Conservation (phyloP, 2,329 filamentous ascomycete species). For the Fusarium sp. region DNA sequence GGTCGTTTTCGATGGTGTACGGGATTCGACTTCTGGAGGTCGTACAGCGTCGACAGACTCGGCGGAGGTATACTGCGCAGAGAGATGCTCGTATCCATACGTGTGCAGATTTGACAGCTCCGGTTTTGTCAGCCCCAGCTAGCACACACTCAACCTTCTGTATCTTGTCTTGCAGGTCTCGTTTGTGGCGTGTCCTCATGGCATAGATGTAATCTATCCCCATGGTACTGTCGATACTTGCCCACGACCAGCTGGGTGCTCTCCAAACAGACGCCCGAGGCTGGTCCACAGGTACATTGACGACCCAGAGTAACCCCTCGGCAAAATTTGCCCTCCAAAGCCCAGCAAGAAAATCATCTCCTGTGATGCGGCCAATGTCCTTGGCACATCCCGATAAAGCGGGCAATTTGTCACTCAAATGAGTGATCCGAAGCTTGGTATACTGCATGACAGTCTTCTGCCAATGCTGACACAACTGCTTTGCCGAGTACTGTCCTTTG, state of each 20-base stretch:
- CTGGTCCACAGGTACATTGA: not conserved
- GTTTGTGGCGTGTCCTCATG: not conserved
- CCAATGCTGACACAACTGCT: not conserved
- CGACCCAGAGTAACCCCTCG: not conserved
- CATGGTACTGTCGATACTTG: not conserved
- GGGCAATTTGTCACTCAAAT: not conserved
- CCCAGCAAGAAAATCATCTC: not conserved
- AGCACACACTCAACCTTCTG: not conserved
- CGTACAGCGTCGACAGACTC: not conserved
- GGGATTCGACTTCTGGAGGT: not conserved
- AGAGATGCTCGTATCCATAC: not conserved
- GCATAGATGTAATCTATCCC: not conserved
- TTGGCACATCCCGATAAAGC: not conserved
- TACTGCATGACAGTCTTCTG: not conserved
- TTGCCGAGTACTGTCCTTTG: not conserved
- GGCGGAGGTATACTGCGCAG: not conserved
- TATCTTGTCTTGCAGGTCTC: not conserved
- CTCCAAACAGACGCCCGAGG: not conserved
- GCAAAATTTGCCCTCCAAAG: not conserved
- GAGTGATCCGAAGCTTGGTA: not conserved
- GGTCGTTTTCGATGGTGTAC: not conserved
- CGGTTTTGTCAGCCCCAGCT: not conserved
- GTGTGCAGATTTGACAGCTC: not conserved
- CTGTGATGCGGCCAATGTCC: not conserved
- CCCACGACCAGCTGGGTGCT: not conserved